phyloP scores from a whole-genome alignment of 495 filamentous ascomycete genomes.

The Talaromyces trachyspermus region DNA sequence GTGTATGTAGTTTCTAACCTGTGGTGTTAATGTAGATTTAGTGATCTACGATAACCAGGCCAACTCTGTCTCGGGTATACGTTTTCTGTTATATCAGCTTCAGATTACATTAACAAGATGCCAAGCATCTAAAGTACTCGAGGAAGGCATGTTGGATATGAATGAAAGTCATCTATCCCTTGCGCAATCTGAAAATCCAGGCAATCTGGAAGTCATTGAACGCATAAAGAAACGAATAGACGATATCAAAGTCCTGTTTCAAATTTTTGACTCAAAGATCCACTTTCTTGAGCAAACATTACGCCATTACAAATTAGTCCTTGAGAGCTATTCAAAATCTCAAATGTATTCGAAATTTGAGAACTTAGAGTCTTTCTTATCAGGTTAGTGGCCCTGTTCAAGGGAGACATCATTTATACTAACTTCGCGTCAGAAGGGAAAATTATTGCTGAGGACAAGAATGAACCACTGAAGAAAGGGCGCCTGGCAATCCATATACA shows the following conservation, averaged over 20 bases:
- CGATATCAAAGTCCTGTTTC: not conserved
- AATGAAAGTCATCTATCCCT: not conserved
- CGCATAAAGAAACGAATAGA: not conserved
- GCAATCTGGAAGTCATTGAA: not conserved
- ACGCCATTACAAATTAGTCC: not conserved
- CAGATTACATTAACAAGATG: not conserved
- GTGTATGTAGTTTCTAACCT: not conserved
- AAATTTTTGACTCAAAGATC: not conserved
- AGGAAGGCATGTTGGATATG: not conserved
- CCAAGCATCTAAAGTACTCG: not conserved
- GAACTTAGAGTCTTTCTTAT: not conserved
- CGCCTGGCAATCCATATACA: not conserved
- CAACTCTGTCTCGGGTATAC: not conserved
- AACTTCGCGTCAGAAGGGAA: not conserved
- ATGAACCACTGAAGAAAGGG: not conserved
- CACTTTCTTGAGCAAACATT: not conserved
- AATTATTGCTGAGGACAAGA: not conserved
- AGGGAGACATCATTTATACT: not conserved
- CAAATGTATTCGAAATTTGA: not conserved
- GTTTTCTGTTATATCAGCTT: not conserved
- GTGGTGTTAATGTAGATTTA: not conserved
- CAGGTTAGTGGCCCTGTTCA: not conserved
- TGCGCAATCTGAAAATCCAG: not conserved
- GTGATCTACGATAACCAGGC: not conserved
- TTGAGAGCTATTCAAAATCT: not conserved